A percentile compares a stretch with the other conserved stretches of the same genome.
Evolutionary conservation across 2,329 filamentous ascomycete genomes (phyloP).

Genomic region (Aspergillus unguis): DNA sequence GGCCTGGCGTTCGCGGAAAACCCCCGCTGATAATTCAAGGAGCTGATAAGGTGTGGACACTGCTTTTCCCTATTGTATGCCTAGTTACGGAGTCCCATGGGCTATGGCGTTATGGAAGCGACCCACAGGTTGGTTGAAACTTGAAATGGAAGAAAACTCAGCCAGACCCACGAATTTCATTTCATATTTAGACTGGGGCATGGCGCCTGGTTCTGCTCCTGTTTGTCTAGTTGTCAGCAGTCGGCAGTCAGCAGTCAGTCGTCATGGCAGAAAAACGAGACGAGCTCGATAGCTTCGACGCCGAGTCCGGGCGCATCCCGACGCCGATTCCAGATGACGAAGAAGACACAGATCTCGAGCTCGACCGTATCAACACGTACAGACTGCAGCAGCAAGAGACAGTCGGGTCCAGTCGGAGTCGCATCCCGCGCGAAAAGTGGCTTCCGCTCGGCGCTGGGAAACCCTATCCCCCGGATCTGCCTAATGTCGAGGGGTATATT

Average conservation of each 20-base stretch:
- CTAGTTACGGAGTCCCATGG: too few species aligned
- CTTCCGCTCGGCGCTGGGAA: slow-evolving; percentile 36
- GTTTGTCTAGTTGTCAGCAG: neutral
- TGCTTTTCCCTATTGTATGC: too few species aligned
- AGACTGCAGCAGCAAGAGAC: slow-evolving; percentile 19
- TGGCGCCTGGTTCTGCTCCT: neutral
- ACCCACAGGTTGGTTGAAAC: too few species aligned
- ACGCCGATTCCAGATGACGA: neutral
- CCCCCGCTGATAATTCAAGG: too few species aligned
- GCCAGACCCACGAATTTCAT: too few species aligned
- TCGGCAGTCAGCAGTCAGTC: neutral
- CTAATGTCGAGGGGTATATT: slow-evolving; percentile 51
- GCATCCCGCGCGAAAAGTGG: slow-evolving; percentile 17
- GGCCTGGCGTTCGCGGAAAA: too few species aligned
- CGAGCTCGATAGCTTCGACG: slow-evolving; percentile 3
- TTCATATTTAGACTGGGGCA: too few species aligned
- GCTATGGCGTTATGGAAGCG: too few species aligned
- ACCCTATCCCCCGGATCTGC: slow-evolving; percentile 48
- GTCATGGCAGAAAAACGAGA: neutral
- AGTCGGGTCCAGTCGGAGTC: slow-evolving; percentile 17
- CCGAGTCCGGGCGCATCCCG: slow-evolving; percentile 4
- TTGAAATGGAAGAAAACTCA: too few species aligned
- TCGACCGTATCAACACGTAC: slow-evolving; percentile 19
- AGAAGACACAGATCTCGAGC: slow-evolving; percentile 8
- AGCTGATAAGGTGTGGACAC: too few species aligned